phyloP scores from a whole-genome alignment of 768 basidiomycete genomes.

The Trametes cingulata region DNA sequence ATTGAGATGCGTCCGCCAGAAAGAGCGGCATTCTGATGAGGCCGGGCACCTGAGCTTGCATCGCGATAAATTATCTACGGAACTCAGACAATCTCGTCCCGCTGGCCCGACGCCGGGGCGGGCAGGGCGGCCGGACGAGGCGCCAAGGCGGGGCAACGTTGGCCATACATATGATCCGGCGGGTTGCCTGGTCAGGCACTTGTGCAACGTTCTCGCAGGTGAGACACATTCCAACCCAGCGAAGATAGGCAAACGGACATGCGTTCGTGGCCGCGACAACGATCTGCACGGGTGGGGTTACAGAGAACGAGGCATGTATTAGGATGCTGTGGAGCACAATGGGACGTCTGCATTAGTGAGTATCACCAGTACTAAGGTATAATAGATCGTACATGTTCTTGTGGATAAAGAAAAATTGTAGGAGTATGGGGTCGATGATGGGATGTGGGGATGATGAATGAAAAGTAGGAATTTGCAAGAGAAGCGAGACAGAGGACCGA shows the following conservation, averaged over 20 bases:
- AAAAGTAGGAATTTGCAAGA: slow-evolving; percentile 16
- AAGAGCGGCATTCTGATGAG: neutral
- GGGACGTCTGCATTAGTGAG: slow-evolving; percentile 22
- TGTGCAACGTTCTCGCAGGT: neutral
- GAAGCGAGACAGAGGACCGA: slow-evolving; percentile 11
- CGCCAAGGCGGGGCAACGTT: slow-evolving; percentile 4
- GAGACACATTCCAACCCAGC: slow-evolving; percentile 19
- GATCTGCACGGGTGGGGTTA: neutral
- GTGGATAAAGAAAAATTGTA: slow-evolving; percentile 16
- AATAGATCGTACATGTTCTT: slow-evolving; percentile 28
- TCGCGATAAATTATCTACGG: neutral
- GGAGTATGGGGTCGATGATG: slow-evolving; percentile 13
- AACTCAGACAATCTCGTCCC: slow-evolving; percentile 1
- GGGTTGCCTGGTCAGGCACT: slow-evolving; percentile 6
- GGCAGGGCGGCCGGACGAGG: neutral
- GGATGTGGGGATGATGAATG: slow-evolving; percentile 12
- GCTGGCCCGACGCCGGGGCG: neutral
- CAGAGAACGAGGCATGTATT: slow-evolving; percentile 21
- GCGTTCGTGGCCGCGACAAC: neutral
- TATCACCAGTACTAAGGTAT: slow-evolving; percentile 28
- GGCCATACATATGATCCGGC: slow-evolving; percentile 10
- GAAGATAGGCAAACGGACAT: neutral
- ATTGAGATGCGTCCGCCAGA: no score
- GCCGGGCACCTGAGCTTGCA: neutral
- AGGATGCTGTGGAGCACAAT: slow-evolving; percentile 22